Conservation (phyloP, 1,284 basidiomycete genomes). For the Cutaneotrichosporon sp. region DNA sequence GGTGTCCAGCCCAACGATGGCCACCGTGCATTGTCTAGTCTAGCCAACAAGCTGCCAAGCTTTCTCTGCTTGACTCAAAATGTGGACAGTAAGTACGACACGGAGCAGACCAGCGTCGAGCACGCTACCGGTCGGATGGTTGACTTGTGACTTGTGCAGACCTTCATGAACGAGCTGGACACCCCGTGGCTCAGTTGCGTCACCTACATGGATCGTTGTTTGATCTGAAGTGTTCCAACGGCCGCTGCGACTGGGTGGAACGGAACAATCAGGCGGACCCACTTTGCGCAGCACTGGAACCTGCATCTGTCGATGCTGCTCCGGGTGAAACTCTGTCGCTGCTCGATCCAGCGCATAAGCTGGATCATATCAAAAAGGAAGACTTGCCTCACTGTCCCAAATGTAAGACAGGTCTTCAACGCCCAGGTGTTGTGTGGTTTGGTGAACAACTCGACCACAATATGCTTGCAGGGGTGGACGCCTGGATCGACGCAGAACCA, state of each 20-base stretch:
- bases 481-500: conserved; percentile 7
- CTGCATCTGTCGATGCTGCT: not conserved
- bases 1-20: conserved; percentile 7
- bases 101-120: no score
- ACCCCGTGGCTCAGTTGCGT: not conserved
- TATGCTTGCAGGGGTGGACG: conserved; percentile 9
- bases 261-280: conserved; percentile 7
- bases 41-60: not conserved
- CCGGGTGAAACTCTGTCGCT: not conserved
- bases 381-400: conserved; percentile 7
- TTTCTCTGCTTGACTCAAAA: conserved; percentile 16
- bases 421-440: conserved; percentile 18
- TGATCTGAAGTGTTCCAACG: conserved; percentile 8
- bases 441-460: conserved; percentile 11
- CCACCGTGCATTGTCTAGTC: conserved; percentile 6
- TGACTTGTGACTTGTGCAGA: not conserved
- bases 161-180: conserved; percentile 14
- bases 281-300: conserved; percentile 2
- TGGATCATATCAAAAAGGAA: not conserved
- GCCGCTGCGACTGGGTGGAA: not conserved
- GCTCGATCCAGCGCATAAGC: conserved; percentile 3
- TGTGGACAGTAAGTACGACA: conserved; percentile 9
- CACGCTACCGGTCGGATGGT: not conserved
- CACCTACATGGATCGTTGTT: conserved; percentile 17
- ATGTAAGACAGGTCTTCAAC: conserved; percentile 4